Conservation (phyloP, 176 grass and related monocot species). For the Thinopyrum elongatum region DNA sequence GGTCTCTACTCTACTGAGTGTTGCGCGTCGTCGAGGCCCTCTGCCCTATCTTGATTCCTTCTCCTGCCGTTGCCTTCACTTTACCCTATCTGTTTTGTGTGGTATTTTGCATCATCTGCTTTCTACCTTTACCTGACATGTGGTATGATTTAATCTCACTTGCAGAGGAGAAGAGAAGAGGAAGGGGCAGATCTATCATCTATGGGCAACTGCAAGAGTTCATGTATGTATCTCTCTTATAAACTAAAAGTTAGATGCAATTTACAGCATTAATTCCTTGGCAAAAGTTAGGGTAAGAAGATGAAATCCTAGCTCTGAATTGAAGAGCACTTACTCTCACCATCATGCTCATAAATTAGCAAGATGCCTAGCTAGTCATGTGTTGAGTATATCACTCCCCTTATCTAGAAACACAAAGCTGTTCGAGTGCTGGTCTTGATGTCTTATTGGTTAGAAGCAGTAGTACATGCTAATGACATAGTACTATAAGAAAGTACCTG, state of each 20-base stretch:
- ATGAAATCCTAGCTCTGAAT: not conserved
- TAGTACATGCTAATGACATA: not conserved
- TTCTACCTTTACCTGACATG: not conserved
- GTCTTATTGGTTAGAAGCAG: not conserved
- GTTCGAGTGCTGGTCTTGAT: not conserved
- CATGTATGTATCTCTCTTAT: not conserved
- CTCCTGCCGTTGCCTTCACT: too few relatives aligned
- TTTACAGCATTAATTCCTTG: not conserved
- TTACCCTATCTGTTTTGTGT: not conserved
- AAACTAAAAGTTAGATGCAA: not conserved
- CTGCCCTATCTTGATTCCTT: too few relatives aligned
- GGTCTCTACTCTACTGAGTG: too few relatives aligned
- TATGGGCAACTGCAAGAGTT: not conserved
- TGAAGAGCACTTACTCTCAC: not conserved
- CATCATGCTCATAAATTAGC: not conserved
- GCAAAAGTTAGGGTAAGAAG: not conserved
- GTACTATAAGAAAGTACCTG: not conserved
- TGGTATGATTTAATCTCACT: not conserved
- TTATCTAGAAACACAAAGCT: not conserved
- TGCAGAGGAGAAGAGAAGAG: not conserved
- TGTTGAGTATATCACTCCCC: not conserved
- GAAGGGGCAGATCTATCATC: not conserved
- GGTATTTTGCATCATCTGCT: not conserved
- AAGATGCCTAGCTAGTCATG: conserved; percentile 2
- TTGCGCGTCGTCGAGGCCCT: too few relatives aligned